phyloP scores from a whole-genome alignment of 768 basidiomycete species.

The Mrakia blollopis region DNA sequence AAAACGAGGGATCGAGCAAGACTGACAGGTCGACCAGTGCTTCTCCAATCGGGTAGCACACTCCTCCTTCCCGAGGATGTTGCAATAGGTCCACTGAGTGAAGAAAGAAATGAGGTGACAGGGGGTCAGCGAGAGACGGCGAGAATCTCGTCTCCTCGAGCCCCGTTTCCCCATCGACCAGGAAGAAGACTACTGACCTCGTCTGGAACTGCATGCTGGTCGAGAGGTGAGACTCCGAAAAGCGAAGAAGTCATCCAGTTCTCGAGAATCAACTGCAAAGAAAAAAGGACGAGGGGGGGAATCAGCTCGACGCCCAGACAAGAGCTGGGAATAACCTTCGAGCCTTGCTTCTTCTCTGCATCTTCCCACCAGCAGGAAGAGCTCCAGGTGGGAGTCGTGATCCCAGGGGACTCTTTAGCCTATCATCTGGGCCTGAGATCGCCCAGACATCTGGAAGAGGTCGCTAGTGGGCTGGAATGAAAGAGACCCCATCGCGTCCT shows the following conservation, averaged over 20 bases:
- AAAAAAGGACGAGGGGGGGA: neutral
- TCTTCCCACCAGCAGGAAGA: no score
- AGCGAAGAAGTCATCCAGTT: slow-evolving; percentile 11
- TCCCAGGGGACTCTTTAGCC: no score
- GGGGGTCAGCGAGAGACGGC: neutral
- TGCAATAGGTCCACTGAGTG: slow-evolving; percentile 24
- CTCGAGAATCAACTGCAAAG: slow-evolving; percentile 18
- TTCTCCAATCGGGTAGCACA: slow-evolving; percentile 9
- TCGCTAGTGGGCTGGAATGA: neutral
- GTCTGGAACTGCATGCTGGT: slow-evolving; percentile 1
- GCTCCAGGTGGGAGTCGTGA: no score
- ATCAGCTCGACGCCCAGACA: neutral
- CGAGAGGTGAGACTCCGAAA: neutral
- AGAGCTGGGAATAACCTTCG: slow-evolving; percentile 1
- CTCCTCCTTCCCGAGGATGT: slow-evolving; percentile 24
- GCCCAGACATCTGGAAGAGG: no score
- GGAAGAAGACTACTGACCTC: slow-evolving; percentile 5
- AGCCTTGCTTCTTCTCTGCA: neutral
- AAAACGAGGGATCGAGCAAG: neutral
- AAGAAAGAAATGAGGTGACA: neutral
- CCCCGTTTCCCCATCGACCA: no score
- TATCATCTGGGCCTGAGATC: no score
- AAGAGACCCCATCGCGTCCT: neutral
- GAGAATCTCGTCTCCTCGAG: neutral
- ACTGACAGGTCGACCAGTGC: slow-evolving; percentile 22